Base-by-base conservation (phyloP, 1,139 yeast species). In the Magnusiomyces sp. region DNA sequence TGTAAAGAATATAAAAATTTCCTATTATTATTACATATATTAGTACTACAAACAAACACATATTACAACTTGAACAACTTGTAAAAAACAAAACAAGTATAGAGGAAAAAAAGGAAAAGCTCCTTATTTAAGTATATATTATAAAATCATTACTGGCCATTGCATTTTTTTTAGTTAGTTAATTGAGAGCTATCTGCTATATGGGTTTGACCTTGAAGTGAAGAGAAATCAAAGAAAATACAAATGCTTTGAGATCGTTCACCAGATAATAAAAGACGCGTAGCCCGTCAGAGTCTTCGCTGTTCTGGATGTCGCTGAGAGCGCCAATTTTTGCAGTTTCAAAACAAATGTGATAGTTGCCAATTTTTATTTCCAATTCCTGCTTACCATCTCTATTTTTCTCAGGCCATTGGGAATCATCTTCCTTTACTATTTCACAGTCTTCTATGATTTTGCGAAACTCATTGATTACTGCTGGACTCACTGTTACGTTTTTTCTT, bases 201-300 rank as follows among this genome's bases (percentile, higher is more conserved):
- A 42, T 33, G 17, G 45, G 45, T 33, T 42, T 42, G 38, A 70
- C 67, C 58, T 73, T 73, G 60, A 71, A 74, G 56, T 74, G 75
- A 42, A 73, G 58, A 0, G 71, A 66, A 19, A 72, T 71, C 27
- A 74, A 56, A 1, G 76, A 71, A 52, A 72, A 72, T 1, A 73
- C 60, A 19, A 73, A 52, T 2, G 75, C 75, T 53, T 72, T 73
- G 39, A 74, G 54, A 55, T 74, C 76, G 49, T 71, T 75, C 1
- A 70, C 66, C 36, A 72, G 61, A 51, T 70, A 74, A 53, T 73
- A 73, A 52, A 72, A 73, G 9, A 68, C 74, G 45, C 74, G 59
- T 23, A 74, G 54, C 0, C 76, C 76, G 42, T 70, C 74, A 0
- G 73, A 72, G 50, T 72, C 75, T 2, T 67, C 65, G 42, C 71